Evolutionary conservation across 306 rosid genomes (phyloP).

Genomic region (Sechiopsis laciniata): DNA sequence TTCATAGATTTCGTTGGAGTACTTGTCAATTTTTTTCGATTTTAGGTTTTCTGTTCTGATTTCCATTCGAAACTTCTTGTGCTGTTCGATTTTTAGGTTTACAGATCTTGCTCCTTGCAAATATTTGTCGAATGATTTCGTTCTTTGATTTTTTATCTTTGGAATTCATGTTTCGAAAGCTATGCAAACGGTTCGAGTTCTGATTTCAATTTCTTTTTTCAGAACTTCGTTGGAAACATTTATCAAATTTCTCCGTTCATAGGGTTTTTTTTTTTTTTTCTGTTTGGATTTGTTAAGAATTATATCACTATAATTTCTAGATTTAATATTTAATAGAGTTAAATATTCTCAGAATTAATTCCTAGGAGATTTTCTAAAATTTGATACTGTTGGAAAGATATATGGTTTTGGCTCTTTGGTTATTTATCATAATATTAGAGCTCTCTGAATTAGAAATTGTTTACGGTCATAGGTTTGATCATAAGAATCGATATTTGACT

Average conservation of each 20-base stretch:
- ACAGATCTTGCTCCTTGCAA: background rate
- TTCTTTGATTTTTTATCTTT: background rate
- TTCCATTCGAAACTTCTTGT: background rate
- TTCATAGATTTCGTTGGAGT: background rate
- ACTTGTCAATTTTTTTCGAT: background rate
- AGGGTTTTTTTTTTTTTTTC: background rate
- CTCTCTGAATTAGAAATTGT: too few species aligned
- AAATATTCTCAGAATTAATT: too few species aligned
- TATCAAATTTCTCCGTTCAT: background rate
- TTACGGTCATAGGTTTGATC: too few species aligned
- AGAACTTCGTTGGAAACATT: background rate
- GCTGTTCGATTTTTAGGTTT: background rate
- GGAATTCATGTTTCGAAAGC: background rate
- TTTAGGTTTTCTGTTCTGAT: background rate
- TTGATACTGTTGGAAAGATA: too few species aligned
- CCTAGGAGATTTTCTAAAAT: too few species aligned
- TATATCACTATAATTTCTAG: too few species aligned
- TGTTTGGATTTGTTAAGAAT: background rate
- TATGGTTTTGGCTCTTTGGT: too few species aligned
- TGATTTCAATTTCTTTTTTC: background rate
- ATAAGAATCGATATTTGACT: too few species aligned
- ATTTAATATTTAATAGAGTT: too few species aligned
- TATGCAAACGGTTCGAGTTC: background rate
- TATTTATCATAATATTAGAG: too few species aligned
- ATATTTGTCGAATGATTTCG: background rate